phyloP scores from a whole-genome alignment of 225 moss, liverwort and hornwort genomes.

The Marchantia polymorpha region DNA sequence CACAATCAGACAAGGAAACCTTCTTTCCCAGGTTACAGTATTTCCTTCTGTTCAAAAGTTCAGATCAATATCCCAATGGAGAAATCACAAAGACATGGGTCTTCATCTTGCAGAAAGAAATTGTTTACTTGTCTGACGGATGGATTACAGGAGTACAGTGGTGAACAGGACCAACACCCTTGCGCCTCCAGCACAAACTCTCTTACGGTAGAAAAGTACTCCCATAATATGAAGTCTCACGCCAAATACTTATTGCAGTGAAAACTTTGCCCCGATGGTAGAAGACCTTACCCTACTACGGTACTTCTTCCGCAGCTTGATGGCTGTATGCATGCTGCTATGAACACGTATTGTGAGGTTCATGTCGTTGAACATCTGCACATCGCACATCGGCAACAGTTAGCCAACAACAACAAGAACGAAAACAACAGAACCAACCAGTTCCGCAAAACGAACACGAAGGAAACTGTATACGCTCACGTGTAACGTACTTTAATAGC shows the following conservation, averaged over 20 bases:
- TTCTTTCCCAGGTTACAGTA: slow-evolving; percentile 11
- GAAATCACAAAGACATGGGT: background rate
- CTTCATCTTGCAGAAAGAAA: background rate
- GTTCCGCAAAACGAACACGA: background rate
- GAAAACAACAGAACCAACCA: background rate
- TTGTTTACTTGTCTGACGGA: slow-evolving; percentile 7
- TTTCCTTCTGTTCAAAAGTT: background rate
- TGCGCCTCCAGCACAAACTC: slow-evolving; percentile 3
- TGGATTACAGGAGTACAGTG: background rate
- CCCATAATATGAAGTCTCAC: background rate
- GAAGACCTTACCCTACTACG: slow-evolving; percentile 51
- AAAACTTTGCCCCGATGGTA: slow-evolving; percentile 11
- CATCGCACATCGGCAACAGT: too few relatives aligned
- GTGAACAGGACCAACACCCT: background rate
- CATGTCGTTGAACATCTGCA: slow-evolving; percentile 75
- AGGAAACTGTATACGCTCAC: background rate
- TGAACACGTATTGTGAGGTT: slow-evolving; percentile 68
- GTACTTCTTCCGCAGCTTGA: slow-evolving; percentile 77
- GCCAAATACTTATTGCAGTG: slow-evolving; percentile 6
- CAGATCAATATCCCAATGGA: background rate
- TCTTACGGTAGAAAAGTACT: background rate
- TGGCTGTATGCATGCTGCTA: slow-evolving; percentile 65
- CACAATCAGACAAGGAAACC: background rate
- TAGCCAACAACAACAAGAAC: too few relatives aligned
- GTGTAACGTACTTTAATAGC: slow-evolving; percentile 39